These are phyloP conservation scores for Telfairia occidentalis DNA, from an alignment of 331 rosid genomes.

Conservation along the genomic window DNA sequence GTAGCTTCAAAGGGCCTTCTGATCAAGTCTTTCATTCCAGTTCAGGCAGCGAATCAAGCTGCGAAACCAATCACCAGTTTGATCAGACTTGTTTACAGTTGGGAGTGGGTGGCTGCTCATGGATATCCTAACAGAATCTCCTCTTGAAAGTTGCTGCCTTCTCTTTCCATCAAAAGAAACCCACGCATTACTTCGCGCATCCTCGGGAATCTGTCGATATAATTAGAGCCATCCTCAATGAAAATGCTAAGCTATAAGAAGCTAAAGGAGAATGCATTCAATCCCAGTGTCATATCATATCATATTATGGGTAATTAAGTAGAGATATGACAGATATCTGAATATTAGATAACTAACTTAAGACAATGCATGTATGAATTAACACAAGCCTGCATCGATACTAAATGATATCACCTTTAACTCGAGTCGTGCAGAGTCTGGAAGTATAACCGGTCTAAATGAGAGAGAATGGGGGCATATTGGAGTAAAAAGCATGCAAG, in stretches of 20 bases:
- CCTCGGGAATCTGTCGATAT: slow-evolving; percentile 68
- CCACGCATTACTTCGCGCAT: slow-evolving; percentile 96
- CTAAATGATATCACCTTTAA: slow-evolving; percentile 52
- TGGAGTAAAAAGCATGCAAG: slow-evolving; percentile 97
- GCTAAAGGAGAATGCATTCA: not conserved
- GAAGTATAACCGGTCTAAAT: slow-evolving; percentile 96
- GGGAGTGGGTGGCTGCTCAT: slow-evolving; percentile 98
- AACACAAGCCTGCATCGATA: not conserved
- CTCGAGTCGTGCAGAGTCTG: slow-evolving; percentile 89
- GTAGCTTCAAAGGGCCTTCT: slow-evolving; percentile 64
- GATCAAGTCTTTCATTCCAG: slow-evolving; percentile 98
- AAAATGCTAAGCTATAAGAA: not conserved
- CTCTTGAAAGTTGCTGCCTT: slow-evolving; percentile 97
- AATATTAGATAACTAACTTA: not conserved
- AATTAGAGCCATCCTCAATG: not conserved
- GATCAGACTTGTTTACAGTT: slow-evolving; percentile 92
- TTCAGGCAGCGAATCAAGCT: slow-evolving; percentile 97
- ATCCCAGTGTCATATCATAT: not conserved
- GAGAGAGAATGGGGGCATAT: slow-evolving; percentile 98
- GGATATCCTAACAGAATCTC: slow-evolving; percentile 70
- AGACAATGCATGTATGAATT: not conserved
- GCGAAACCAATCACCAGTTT: slow-evolving; percentile 97
- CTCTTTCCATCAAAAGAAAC: slow-evolving; percentile 97
- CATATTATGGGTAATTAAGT: not conserved
- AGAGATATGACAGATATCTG: not conserved